Conservation (phyloP, 306 rosid genomes). For the Hippophae gyantsensis region DNA sequence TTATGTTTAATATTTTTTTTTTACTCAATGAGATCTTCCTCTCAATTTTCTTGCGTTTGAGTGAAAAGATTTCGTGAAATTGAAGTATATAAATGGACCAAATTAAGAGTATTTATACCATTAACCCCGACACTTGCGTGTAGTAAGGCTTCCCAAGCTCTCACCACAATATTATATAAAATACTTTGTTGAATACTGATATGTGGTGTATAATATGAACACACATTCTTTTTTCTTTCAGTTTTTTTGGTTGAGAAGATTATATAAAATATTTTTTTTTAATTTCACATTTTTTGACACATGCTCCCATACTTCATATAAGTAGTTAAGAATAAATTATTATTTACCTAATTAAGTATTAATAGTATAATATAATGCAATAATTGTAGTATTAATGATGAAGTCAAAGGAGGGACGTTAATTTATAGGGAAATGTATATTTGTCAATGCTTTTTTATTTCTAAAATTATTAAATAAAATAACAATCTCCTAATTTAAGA, state of each 20-base stretch:
- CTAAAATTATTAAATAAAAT: too few relatives aligned
- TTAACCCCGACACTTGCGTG: slow-evolving; percentile 49
- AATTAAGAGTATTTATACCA: slow-evolving; percentile 13
- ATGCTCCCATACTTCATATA: too few relatives aligned
- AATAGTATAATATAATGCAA: neutral
- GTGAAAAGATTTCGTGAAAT: slow-evolving; percentile 26
- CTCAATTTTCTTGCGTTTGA: neutral
- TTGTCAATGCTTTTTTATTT: too few relatives aligned
- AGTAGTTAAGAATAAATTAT: too few relatives aligned
- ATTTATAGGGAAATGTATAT: too few relatives aligned
- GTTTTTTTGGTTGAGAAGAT: slow-evolving; percentile 2
- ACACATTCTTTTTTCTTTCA: neutral
- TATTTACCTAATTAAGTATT: neutral
- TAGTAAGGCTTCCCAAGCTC: slow-evolving; percentile 8
- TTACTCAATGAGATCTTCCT: too few relatives aligned
- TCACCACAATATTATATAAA: neutral
- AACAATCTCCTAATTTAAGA: neutral
- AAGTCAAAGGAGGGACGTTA: slow-evolving; percentile 50
- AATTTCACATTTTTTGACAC: too few relatives aligned
- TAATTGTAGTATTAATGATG: neutral
- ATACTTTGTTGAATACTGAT: too few relatives aligned
- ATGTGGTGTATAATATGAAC: too few relatives aligned
- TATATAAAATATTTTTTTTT: too few relatives aligned
- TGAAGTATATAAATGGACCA: slow-evolving; percentile 18
- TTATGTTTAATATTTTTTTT: slow-evolving; percentile 10